Base-by-base conservation (phyloP, 2,329 filamentous ascomycete genomes). In the Colletotrichum shisoi region DNA sequence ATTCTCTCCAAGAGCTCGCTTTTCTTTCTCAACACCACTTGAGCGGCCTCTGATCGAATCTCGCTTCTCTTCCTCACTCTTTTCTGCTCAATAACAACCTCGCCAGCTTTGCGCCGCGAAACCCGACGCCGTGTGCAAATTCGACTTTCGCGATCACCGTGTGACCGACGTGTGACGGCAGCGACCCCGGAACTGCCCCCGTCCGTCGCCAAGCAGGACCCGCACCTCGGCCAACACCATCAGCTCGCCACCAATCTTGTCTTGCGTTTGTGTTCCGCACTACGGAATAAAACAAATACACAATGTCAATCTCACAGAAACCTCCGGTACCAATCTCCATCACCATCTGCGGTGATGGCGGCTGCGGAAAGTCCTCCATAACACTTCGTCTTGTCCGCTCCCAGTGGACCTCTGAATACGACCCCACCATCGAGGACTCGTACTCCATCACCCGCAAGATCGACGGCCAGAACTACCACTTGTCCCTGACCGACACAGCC, bases 281-380 rank as follows among this genome's bases (percentile, higher is more conserved):
- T 31, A 24, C 56, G 17, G 8, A 48, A 44, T 1, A 5, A 45
- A 21, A 4, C 6, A 19, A 42, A 6, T 21, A 12, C 37, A 17
- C 60, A 67, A 64, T 63, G 61, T 62, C 60, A 21, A 66, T 51
- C 46, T 67, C 69, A 40, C 73, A 75, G 62, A 77, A 79, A 62
- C 76, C 78, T 11, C 82, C 85, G 0, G 79, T 86, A 19, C 86
- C 86, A 69, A 88, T 90, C 74, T 84, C 88, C 70, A 93, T 94
- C 75, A 94, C 92, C 64, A 92, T 95, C 77, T 94, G 91, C 80
- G 92, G 92, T 75, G 92, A 94, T 76, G 92, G 92, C 74, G 92
- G 92, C 68, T 93, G 90, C 76, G 91, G 91, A 74, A 95, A 95
- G 81, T 93, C 91, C 2, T 93, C 90, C 71, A 94, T 95, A 75